Percentiles rank a stretch among this genome's conserved stretches.
These are phyloP conservation scores for Infundibulicybe gibba DNA, from an alignment of 768 basidiomycete genomes.

Conservation along the genomic window DNA sequence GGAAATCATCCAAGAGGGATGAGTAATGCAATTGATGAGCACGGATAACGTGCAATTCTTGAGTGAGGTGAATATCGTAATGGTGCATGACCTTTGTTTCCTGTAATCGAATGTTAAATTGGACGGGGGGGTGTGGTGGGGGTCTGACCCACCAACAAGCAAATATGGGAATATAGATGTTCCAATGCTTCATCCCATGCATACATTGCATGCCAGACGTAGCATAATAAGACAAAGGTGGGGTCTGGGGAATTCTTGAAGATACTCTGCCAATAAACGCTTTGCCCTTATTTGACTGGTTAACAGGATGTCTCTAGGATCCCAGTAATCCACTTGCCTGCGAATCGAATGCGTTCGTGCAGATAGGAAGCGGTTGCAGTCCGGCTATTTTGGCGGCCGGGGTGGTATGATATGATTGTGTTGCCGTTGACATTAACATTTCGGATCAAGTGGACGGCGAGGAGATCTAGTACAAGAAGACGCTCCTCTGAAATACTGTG, in stretches of 20 bases:
- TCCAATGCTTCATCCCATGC: conserved; percentile 23
- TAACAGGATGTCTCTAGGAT: neutral
- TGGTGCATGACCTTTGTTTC: conserved; percentile 42
- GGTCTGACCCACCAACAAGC: conserved; percentile 13
- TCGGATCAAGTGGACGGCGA: conserved; percentile 47
- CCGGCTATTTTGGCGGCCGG: conserved; percentile 25
- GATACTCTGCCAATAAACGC: conserved; percentile 22
- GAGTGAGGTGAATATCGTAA: conserved; percentile 38
- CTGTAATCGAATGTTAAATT: conserved; percentile 16
- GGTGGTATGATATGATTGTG: conserved; percentile 51
- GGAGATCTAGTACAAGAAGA: conserved; percentile 39
- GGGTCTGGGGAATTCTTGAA: conserved; percentile 17
- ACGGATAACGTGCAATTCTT: conserved; percentile 48
- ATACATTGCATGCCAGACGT: conserved; percentile 22
- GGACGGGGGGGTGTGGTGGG: neutral
- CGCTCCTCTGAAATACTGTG: conserved; percentile 16
- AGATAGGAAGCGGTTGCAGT: conserved; percentile 39
- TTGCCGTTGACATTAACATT: conserved; percentile 36
- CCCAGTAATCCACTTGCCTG: conserved; percentile 23
- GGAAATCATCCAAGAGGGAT: conserved; percentile 43
- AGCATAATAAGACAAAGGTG: conserved; percentile 20
- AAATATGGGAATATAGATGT: conserved; percentile 19
- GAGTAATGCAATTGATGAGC: conserved; percentile 50
- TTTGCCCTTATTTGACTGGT: conserved; percentile 12
- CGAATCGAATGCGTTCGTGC: conserved; percentile 44